Evolutionary conservation across 1,284 basidiomycete species (phyloP).

Genomic region (Clitocybe nebularis): DNA sequence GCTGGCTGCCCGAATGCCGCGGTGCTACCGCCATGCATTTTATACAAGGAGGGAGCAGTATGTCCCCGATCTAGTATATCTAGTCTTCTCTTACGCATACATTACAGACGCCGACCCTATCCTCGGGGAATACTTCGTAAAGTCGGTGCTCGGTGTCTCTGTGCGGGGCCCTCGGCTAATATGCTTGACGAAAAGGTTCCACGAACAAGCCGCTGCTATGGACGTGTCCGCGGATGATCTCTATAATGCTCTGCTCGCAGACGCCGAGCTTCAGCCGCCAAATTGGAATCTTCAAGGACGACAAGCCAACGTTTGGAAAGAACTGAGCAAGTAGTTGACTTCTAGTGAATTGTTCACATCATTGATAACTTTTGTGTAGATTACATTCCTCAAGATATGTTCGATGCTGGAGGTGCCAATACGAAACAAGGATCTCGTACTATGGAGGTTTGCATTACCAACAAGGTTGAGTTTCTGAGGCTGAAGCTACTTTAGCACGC

Average conservation of each 20-base stretch:
- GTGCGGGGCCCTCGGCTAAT: too few relatives aligned
- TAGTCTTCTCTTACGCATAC: background rate
- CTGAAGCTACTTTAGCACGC: conserved; percentile 37
- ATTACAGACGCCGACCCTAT: conserved; percentile 59
- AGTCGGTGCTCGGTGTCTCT: conserved; percentile 38
- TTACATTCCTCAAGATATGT: conserved; percentile 51
- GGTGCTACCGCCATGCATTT: conserved; percentile 44
- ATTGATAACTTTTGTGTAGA: conserved; percentile 25
- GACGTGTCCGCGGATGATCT: conserved; percentile 45
- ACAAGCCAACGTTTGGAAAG: conserved; percentile 55
- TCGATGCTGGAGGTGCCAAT: conserved; percentile 50
- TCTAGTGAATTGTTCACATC: background rate
- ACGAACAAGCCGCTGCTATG: conserved; percentile 40
- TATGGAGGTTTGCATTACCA: conserved; percentile 40
- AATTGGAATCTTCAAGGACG: conserved; percentile 66
- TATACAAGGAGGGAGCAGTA: conserved; percentile 64
- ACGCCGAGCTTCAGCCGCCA: conserved; percentile 54
- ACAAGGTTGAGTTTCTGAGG: too few relatives aligned
- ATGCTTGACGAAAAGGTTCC: conserved; percentile 32
- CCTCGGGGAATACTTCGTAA: conserved; percentile 62
- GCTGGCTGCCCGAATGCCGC: conserved; percentile 63
- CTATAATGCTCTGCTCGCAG: conserved; percentile 51
- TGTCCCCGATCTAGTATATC: conserved; percentile 20
- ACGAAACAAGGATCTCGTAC: conserved; percentile 60
- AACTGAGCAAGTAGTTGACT: conserved; percentile 30